Evolutionary conservation across 305 asterid genomes (phyloP).

Genomic region (Euphrasia arctica): DNA sequence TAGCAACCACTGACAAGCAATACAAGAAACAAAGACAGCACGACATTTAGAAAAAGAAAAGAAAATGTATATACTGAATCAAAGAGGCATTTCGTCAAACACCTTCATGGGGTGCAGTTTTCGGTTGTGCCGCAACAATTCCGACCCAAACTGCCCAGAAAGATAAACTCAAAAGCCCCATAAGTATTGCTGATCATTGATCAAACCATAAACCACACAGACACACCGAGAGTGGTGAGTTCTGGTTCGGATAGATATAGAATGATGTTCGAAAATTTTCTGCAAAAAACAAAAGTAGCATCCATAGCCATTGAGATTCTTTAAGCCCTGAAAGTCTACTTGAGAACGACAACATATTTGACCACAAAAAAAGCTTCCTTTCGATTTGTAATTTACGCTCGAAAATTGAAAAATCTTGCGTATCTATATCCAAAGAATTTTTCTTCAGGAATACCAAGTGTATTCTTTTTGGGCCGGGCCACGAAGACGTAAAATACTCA

Average conservation of each 20-base stretch:
- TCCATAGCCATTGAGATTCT: slow-evolving; percentile 25
- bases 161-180: slow-evolving; percentile 40
- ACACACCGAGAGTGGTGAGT: slow-evolving; percentile 2
- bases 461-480: not conserved
- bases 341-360: slow-evolving; percentile 14
- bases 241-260: slow-evolving; percentile 22
- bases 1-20: slow-evolving; percentile 41
- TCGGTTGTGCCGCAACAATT: slow-evolving; percentile 40
- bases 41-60: no score
- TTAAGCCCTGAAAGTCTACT: slow-evolving; percentile 17
- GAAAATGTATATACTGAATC: no score
- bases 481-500: not conserved
- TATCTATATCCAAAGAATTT: no score
- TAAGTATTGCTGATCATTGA: slow-evolving; percentile 11
- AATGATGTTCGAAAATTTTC: slow-evolving; percentile 14
- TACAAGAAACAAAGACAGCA: not conserved
- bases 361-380: not conserved
- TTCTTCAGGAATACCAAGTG: no score
- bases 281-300: slow-evolving; percentile 25
- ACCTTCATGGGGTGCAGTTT: slow-evolving; percentile 57
- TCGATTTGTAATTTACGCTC: no score
- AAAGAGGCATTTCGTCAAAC: slow-evolving; percentile 19
- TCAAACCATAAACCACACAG: not conserved
- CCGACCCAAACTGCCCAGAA: slow-evolving; percentile 28
- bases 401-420: not conserved